Base-by-base conservation (phyloP, 345 rosid genomes). In the Xanthoceras sorbifolium region DNA sequence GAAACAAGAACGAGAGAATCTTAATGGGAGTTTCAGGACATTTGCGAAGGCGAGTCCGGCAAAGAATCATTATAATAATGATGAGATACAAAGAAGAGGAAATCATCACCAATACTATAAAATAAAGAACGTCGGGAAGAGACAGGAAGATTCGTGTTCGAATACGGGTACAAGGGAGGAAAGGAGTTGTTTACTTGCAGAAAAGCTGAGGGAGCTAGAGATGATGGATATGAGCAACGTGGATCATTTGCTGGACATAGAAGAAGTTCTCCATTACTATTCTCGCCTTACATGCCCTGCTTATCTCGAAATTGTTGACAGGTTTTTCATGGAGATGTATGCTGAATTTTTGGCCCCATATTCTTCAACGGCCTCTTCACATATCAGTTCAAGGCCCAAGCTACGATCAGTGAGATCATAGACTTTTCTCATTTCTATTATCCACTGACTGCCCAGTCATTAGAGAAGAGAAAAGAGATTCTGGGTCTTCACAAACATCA, bases 181-280 rank as follows among this genome's bases (percentile, higher is more conserved):
- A 48, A 88, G 81, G 87, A 84, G 81, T 31, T 69, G 71, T 9
- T 22, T 82, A 69, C 85, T 92, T 73, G 81, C 77, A 10, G 74
- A 75, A 78, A 92, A 85, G 89, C 73, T 94, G 6, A 88, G 84
- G 87, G 96, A 94, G 77, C 78, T 94, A 64, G 94, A 89, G 86
- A 86, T 67, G 88, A 83, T 92, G 83, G 91, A 86, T 80, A 31
- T 78, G 78, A 82, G 83, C 67, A 85, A 92, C 68, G 84, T 87
- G 32, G 91, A 89, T 65, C 93, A 89, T 76, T 84, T 87, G 38
- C 76, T 86, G 12, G 97, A 92, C 84, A 77, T 94, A 8, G 89
- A 89, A 82, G 94, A 94, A 83, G 87, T 94, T 74, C 82, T 90
- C 3, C 86, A 90, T 75, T 94, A 88, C 81, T 94, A 94, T 81